Percentiles rank a stretch among this genome's conserved stretches.
phyloP scores from a whole-genome alignment of 139 green algal species.

The Pleodorina starrii region DNA sequence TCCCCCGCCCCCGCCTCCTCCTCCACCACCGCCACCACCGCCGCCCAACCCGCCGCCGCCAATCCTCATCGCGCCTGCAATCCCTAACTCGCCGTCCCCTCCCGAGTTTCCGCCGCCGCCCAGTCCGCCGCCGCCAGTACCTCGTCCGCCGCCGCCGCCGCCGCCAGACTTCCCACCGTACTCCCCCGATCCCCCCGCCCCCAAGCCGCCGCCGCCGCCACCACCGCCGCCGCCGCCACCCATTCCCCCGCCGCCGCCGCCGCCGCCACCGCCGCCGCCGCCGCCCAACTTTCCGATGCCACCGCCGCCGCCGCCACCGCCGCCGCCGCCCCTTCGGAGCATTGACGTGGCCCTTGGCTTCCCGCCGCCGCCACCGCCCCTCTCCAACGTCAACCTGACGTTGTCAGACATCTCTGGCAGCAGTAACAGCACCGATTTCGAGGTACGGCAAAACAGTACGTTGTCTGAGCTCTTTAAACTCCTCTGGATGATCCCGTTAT shows the following conservation, averaged over 20 bases:
- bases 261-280: slow-evolving; percentile 16
- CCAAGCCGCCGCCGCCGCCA: neutral
- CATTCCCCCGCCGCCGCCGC: slow-evolving; percentile 24
- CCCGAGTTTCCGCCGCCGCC: neutral
- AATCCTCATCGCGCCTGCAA: neutral
- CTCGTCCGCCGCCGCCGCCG: neutral
- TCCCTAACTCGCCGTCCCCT: neutral
- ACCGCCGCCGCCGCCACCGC: slow-evolving; percentile 25
- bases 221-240: slow-evolving; percentile 20
- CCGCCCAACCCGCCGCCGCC: neutral
- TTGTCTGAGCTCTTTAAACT: no score
- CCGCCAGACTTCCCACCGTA: slow-evolving; percentile 8
- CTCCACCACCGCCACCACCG: neutral
- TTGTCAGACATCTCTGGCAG: neutral
- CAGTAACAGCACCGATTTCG: neutral
- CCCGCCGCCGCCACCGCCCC: slow-evolving; percentile 10
- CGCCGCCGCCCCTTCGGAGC: neutral
- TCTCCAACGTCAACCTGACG: neutral
- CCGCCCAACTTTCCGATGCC: neutral
- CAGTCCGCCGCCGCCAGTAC: neutral
- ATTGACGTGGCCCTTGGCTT: neutral
- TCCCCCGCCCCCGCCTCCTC: neutral
- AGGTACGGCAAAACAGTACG: no score
- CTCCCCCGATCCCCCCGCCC: slow-evolving; percentile 6
- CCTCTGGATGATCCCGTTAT: no score